phyloP scores from a whole-genome alignment of 2,329 filamentous ascomycete species.

The Sclerotinia glacialis region DNA sequence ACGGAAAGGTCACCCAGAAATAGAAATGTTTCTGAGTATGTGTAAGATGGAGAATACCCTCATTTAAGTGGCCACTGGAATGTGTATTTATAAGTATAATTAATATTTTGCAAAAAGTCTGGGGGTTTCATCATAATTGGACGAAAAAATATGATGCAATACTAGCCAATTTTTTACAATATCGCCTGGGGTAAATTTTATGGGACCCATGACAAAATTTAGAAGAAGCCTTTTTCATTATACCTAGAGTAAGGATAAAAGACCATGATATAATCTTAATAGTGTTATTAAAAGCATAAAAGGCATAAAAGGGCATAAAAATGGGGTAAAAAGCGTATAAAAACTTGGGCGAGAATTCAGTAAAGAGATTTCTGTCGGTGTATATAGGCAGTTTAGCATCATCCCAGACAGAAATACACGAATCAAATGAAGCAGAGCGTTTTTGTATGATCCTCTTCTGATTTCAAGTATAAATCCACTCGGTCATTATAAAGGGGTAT shows the following conservation, averaged over 20 bases:
- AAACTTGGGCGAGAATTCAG: not conserved
- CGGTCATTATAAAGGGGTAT: conserved; percentile 21
- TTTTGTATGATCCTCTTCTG: not conserved
- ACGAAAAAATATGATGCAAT: conserved; percentile 20
- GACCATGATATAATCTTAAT: not conserved
- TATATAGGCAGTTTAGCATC: not conserved
- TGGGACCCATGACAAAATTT: conserved; percentile 9
- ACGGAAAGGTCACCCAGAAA: not conserved
- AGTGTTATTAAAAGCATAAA: not conserved
- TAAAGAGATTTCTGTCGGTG: not conserved
- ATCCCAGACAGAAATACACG: not conserved
- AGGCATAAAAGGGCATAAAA: not conserved
- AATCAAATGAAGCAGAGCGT: not conserved
- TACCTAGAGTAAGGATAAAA: not conserved
- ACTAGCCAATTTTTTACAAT: conserved; percentile 17
- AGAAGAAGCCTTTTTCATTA: not conserved
- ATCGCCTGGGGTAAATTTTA: not conserved
- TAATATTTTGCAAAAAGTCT: not conserved
- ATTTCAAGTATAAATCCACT: conserved; percentile 4
- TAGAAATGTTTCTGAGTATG: not conserved
- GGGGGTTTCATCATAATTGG: conserved; percentile 6
- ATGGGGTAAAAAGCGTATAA: not conserved
- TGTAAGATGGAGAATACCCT: not conserved
- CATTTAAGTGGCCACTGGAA: not conserved
- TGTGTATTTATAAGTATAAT: not conserved